Conservation (phyloP, 176 grass and related monocot species). For the Melocanna baccifera region DNA sequence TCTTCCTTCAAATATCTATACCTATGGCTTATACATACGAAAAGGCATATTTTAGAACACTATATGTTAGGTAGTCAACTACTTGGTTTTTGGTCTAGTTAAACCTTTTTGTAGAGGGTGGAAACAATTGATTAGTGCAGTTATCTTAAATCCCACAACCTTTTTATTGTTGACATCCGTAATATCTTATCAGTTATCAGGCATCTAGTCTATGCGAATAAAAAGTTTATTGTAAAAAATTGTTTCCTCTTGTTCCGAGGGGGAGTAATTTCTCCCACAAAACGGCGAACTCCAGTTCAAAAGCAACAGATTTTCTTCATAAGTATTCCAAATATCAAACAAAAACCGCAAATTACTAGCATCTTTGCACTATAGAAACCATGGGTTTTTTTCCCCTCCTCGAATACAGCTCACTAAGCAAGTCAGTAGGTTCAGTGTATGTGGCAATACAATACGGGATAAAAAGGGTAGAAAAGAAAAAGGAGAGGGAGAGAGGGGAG, state of each 20-base stretch:
- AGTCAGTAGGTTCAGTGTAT: not conserved
- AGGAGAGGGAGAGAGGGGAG: not conserved
- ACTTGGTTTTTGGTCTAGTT: not conserved
- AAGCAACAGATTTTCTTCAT: not conserved
- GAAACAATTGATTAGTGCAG: too few relatives aligned
- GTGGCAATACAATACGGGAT: not conserved
- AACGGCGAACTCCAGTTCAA: too few relatives aligned
- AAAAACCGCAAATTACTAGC: not conserved
- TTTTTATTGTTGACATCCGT: not conserved
- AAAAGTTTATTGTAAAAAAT: too few relatives aligned
- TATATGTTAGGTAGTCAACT: not conserved
- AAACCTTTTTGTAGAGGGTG: too few relatives aligned
- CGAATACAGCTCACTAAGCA: not conserved
- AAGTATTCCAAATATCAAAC: not conserved
- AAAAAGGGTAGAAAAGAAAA: not conserved
- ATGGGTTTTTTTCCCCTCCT: not conserved
- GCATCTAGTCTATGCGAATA: not conserved
- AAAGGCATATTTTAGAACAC: not conserved
- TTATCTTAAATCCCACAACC: too few relatives aligned
- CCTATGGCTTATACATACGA: not conserved
- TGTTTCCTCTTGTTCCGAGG: too few relatives aligned
- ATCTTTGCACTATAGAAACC: not conserved
- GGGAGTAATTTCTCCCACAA: too few relatives aligned
- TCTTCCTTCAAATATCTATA: not conserved
- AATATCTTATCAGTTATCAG: not conserved